These are phyloP conservation scores for Acrocalymma vagum DNA, from an alignment of 2,329 filamentous ascomycete genomes.

Conservation along the genomic window DNA sequence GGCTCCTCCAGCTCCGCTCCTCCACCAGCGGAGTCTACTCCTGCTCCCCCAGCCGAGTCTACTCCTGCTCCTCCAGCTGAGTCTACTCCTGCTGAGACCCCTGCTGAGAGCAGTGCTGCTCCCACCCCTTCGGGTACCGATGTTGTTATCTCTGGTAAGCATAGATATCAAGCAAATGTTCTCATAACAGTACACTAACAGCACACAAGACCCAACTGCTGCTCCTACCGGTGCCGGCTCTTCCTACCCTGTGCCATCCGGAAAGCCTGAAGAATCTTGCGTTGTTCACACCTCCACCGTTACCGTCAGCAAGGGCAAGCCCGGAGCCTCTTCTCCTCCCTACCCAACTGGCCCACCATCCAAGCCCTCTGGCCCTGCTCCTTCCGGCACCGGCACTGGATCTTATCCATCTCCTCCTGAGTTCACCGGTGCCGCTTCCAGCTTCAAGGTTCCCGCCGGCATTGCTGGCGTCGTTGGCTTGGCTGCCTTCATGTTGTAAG, in stretches of 20 bases:
- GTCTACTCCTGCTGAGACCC: conserved; percentile 1
- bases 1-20: conserved; percentile 3
- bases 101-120: conserved; percentile 2
- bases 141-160: conserved; percentile 7
- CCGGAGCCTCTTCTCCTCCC: conserved; percentile 5
- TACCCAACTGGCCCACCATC: conserved; percentile 5
- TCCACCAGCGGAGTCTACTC: not conserved
- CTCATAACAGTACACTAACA: too few relatives aligned
- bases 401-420: conserved; percentile 11
- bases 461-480: conserved; percentile 27
- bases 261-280: conserved; percentile 13
- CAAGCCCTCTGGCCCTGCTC: conserved; percentile 6
- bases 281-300: conserved; percentile 14
- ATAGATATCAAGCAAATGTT: too few relatives aligned
- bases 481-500: conserved; percentile 27
- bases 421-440: conserved; percentile 29
- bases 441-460: conserved; percentile 18
- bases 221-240: too few relatives aligned
- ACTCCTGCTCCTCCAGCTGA: conserved; percentile 1
- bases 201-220: too few relatives aligned
- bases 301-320: conserved; percentile 7
- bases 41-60: conserved; percentile 6
- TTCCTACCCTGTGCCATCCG: not conserved
- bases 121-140: conserved; percentile 9
- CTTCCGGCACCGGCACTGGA: conserved; percentile 11